Percentiles rank a stretch among this genome's conserved stretches.
Conservation (phyloP, 495 filamentous ascomycete genomes). For the Talaromyces trachyspermus region DNA sequence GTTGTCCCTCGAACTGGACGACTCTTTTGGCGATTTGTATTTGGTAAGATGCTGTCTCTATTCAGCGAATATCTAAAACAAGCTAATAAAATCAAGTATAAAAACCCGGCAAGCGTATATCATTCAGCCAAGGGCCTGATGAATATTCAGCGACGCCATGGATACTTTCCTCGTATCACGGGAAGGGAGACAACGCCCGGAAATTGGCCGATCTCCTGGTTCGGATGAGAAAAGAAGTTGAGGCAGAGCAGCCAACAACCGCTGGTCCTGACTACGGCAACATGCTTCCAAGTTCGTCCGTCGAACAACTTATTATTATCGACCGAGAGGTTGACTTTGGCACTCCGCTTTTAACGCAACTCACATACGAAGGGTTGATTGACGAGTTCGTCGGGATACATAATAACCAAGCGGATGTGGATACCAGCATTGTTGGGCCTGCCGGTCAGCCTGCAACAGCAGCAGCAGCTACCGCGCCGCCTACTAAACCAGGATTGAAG, state of each 20-base stretch:
- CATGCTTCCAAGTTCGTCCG: conserved; percentile 72
- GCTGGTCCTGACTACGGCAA: conserved; percentile 51
- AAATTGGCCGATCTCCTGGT: conserved; percentile 80
- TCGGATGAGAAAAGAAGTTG: conserved; percentile 85
- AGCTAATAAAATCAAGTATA: conserved; percentile 46
- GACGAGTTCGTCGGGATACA: conserved; percentile 90
- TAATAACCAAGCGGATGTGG: conserved; percentile 85
- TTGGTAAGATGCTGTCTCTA: conserved; percentile 42
- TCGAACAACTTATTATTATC: conserved; percentile 88
- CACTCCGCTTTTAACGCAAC: conserved; percentile 82
- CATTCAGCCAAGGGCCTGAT: conserved; percentile 88
- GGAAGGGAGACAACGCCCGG: conserved; percentile 92
- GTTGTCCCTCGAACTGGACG: conserved; percentile 81
- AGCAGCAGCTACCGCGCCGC: conserved; percentile 45
- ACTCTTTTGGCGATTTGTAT: conserved; percentile 80
- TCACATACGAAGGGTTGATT: conserved; percentile 94
- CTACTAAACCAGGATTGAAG: conserved; percentile 60
- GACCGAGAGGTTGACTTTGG: conserved; percentile 92
- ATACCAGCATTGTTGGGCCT: conserved; percentile 79
- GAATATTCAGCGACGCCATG: conserved; percentile 84
- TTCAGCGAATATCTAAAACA: not conserved
- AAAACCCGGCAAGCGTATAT: conserved; percentile 85
- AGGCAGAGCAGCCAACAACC: conserved; percentile 64
- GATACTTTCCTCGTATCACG: conserved; percentile 93
- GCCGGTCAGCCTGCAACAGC: conserved; percentile 47